phyloP scores from a whole-genome alignment of 495 filamentous ascomycete genomes.

The Peziza echinospora region DNA sequence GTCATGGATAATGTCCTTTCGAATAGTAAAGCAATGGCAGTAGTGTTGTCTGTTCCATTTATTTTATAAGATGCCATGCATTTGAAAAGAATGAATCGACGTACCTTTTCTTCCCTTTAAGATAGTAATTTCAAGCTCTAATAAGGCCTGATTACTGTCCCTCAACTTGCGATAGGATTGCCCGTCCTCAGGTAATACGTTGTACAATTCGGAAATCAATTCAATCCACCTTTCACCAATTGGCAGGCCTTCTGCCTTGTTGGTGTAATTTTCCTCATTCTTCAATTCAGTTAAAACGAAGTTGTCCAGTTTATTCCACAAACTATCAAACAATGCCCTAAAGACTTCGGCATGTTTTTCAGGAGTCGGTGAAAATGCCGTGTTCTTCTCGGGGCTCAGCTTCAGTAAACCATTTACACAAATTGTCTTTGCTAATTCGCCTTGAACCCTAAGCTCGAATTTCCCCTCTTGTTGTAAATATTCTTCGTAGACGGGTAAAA shows the following conservation, averaged over 20 bases:
- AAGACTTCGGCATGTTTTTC: not conserved
- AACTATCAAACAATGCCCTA: not conserved
- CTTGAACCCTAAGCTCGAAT: not conserved
- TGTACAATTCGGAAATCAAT: not conserved
- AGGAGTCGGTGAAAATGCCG: not conserved
- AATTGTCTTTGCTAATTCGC: not conserved
- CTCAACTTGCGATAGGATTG: not conserved
- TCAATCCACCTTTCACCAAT: not conserved
- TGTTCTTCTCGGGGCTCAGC: not conserved
- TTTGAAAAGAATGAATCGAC: too few relatives aligned
- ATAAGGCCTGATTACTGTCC: not conserved
- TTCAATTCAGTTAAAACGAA: not conserved
- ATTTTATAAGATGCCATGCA: too few relatives aligned
- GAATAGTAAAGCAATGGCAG: not conserved
- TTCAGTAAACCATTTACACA: conserved; percentile 3
- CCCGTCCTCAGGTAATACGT: not conserved
- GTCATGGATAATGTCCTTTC: not conserved
- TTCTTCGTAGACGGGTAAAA: conserved; percentile 36
- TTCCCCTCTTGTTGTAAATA: conserved; percentile 25
- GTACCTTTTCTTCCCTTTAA: not conserved
- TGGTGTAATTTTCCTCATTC: not conserved
- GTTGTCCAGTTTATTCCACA: not conserved
- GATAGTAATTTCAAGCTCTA: not conserved
- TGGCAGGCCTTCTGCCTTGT: not conserved
- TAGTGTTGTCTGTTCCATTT: not conserved